These are phyloP conservation scores for Amanita jacksonii DNA, from an alignment of 768 basidiomycete species.

Conservation along the genomic window DNA sequence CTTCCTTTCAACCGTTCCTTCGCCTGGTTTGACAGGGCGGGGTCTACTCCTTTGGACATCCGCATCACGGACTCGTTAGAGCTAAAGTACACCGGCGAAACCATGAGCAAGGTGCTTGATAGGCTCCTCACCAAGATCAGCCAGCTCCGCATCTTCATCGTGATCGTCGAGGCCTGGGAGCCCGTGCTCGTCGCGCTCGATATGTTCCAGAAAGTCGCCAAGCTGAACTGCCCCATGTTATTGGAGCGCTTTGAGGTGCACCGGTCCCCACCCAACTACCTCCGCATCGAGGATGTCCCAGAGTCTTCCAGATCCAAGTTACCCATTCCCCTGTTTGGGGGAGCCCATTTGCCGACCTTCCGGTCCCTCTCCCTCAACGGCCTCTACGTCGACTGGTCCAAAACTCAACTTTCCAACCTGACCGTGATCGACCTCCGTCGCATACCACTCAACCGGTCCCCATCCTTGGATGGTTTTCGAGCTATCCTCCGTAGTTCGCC, in stretches of 20 bases:
- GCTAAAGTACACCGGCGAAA: constrained; percentile 27
- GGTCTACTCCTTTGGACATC: constrained; percentile 46
- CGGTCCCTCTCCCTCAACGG: constrained; percentile 46
- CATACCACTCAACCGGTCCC: constrained; percentile 43
- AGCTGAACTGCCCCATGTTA: constrained; percentile 25
- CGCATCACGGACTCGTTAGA: constrained; percentile 39
- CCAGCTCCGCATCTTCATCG: constrained; percentile 50
- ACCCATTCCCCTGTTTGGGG: constrained; percentile 40
- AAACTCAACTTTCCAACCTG: constrained; percentile 41
- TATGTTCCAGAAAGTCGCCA: constrained; percentile 30
- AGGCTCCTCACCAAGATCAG: constrained; percentile 40
- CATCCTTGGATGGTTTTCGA: constrained; percentile 40
- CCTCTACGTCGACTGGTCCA: constrained; percentile 51
- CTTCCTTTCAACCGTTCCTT: constrained; percentile 42
- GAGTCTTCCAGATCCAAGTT: constrained; percentile 22
- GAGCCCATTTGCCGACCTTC: constrained; percentile 34
- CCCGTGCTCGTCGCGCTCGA: constrained; percentile 42
- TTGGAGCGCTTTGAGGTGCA: constrained; percentile 63
- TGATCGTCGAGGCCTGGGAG: constrained; percentile 48
- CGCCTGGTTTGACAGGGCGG: constrained; percentile 50
- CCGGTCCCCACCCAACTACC: constrained; percentile 38
- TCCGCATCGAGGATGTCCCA: constrained; percentile 34
- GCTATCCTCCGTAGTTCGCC: constrained; percentile 41
- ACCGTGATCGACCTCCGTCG: constrained; percentile 56
- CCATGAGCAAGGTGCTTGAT: constrained; percentile 41